Percentiles rank a stretch among this genome's conserved stretches.
These are phyloP conservation scores for Lanmaoa pseudosensibilis DNA, from an alignment of 768 basidiomycete species.

Conservation along the genomic window DNA sequence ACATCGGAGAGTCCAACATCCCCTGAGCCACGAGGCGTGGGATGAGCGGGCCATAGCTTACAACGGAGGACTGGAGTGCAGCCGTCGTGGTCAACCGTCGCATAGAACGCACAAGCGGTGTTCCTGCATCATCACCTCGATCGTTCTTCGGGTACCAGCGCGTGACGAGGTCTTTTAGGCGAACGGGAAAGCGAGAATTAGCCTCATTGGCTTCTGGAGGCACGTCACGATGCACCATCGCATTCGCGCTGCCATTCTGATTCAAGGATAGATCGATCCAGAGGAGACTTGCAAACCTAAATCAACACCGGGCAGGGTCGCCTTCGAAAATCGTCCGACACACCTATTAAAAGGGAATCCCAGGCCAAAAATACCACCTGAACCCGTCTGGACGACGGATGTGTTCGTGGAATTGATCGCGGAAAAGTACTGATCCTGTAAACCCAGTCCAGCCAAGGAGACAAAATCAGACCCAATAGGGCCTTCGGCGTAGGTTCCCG, in stretches of 20 bases:
- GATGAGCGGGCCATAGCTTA: slow-evolving; percentile 45
- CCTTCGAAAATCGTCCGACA: slow-evolving; percentile 4
- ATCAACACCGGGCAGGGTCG: background rate
- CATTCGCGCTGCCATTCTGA: slow-evolving; percentile 8
- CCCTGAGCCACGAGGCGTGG: slow-evolving; percentile 44
- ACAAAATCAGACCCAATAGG: slow-evolving; percentile 60
- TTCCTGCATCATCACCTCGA: background rate
- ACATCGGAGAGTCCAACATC: slow-evolving; percentile 44
- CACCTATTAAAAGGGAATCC: slow-evolving; percentile 77
- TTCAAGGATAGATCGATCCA: slow-evolving; percentile 41
- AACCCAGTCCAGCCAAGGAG: slow-evolving; percentile 49
- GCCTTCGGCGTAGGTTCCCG: slow-evolving; percentile 68
- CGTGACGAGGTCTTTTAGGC: slow-evolving; percentile 11
- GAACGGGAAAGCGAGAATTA: slow-evolving; percentile 2
- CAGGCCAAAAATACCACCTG: slow-evolving; percentile 70
- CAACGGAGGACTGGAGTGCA: slow-evolving; percentile 43
- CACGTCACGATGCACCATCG: background rate
- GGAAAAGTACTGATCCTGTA: slow-evolving; percentile 58
- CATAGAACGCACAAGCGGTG: slow-evolving; percentile 4
- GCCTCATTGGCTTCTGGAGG: background rate
- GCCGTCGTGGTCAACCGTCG: slow-evolving; percentile 16
- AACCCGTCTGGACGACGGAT: slow-evolving; percentile 52
- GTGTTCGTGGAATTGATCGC: slow-evolving; percentile 72
- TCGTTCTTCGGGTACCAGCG: slow-evolving; percentile 22
- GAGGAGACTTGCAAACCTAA: slow-evolving; percentile 39